phyloP scores from a whole-genome alignment of 1,284 basidiomycete species.

The Xerocomus minutiporus region DNA sequence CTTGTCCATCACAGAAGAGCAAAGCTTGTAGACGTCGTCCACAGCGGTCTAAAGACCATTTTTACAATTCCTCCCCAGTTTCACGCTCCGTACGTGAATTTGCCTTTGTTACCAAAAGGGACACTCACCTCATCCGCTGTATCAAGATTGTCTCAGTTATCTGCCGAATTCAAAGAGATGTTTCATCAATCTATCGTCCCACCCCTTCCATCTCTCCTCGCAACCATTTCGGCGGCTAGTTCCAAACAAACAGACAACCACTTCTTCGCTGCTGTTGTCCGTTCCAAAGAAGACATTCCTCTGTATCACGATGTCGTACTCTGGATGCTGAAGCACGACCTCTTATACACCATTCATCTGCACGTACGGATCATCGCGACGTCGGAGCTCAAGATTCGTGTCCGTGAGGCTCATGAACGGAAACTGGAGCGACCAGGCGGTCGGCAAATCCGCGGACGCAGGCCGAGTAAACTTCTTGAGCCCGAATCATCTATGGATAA shows the following conservation, averaged over 20 bases:
- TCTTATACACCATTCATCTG: slow-evolving; percentile 83
- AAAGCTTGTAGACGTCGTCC: slow-evolving; percentile 84
- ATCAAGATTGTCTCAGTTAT: slow-evolving; percentile 56
- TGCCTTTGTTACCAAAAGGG: not conserved
- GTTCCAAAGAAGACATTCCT: slow-evolving; percentile 60
- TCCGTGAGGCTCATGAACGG: slow-evolving; percentile 45
- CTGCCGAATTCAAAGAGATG: slow-evolving; percentile 57
- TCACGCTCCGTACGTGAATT: slow-evolving; percentile 54
- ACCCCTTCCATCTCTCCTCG: slow-evolving; percentile 69
- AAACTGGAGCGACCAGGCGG: slow-evolving; percentile 37
- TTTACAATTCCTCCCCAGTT: slow-evolving; percentile 74
- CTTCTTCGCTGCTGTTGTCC: slow-evolving; percentile 75
- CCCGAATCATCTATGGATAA: slow-evolving; percentile 23
- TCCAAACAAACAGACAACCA: slow-evolving; percentile 58
- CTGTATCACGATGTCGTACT: slow-evolving; percentile 81
- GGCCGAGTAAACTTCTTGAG: slow-evolving; percentile 23
- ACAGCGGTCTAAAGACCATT: slow-evolving; percentile 76
- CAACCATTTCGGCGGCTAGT: slow-evolving; percentile 65
- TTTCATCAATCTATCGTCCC: slow-evolving; percentile 67
- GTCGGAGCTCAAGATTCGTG: slow-evolving; percentile 66
- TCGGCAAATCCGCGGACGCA: slow-evolving; percentile 20
- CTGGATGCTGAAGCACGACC: slow-evolving; percentile 87
- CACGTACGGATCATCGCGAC: slow-evolving; percentile 82
- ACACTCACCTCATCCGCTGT: not conserved
- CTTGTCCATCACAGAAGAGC: slow-evolving; percentile 88